A percentile compares a stretch with the other conserved stretches of the same genome.
These are phyloP conservation scores for Yarrowia sp. DNA, from an alignment of 805 yeast genomes.

Conservation along the genomic window DNA sequence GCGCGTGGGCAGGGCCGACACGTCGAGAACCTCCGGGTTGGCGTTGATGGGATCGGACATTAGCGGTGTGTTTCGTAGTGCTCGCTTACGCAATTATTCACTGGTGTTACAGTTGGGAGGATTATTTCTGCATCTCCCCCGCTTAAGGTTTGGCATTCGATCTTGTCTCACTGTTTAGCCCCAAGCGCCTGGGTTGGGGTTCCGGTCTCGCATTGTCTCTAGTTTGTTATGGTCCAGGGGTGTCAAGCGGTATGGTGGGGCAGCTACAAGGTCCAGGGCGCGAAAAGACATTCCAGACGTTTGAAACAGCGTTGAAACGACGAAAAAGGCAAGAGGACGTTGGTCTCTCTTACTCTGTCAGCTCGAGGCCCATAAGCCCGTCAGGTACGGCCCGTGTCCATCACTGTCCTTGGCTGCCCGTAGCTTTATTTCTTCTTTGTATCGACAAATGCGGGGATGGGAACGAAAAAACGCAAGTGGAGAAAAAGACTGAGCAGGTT, in stretches of 20 bases:
- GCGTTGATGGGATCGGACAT: conserved; percentile 89
- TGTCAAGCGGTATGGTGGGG: background rate
- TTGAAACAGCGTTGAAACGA: background rate
- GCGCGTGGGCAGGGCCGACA: conserved; percentile 73
- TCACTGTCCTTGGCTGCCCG: background rate
- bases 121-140: background rate
- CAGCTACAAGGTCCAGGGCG: background rate
- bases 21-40: conserved; percentile 81
- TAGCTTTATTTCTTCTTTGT: background rate
- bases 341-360: background rate
- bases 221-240: conserved; percentile 15
- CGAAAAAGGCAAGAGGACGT: background rate
- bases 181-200: background rate
- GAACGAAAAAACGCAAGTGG: background rate
- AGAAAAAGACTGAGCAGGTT: background rate
- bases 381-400: too few relatives aligned
- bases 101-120: background rate
- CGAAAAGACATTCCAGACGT: background rate
- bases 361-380: too few relatives aligned
- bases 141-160: background rate
- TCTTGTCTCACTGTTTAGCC: background rate
- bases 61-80: background rate
- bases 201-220: background rate
- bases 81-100: background rate
- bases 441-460: background rate